These are phyloP conservation scores for Phoma sp. DNA, from an alignment of 2,329 filamentous ascomycete species.

Conservation along the genomic window DNA sequence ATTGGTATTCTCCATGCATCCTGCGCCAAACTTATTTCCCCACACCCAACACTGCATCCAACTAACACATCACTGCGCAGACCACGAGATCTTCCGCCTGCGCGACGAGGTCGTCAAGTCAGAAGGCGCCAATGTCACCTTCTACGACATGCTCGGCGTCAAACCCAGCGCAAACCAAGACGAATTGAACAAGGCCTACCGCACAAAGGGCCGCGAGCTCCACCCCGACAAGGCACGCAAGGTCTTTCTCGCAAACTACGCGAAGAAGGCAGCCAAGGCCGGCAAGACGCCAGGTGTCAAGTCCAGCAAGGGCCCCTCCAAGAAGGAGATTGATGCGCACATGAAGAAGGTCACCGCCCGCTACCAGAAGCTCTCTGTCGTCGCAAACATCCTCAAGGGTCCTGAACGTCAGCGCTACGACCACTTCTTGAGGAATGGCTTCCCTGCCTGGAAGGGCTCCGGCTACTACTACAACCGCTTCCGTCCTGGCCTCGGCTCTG, in stretches of 20 bases:
- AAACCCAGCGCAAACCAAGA: conserved; percentile 76
- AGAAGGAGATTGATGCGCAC: conserved; percentile 77
- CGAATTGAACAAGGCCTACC: conserved; percentile 92
- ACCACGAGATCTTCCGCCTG: conserved; percentile 97
- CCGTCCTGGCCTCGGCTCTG: conserved; percentile 86
- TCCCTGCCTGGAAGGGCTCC: conserved; percentile 95
- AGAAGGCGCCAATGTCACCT: conserved; percentile 81
- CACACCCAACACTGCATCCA: conserved; percentile 21
- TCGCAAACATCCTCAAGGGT: conserved; percentile 85
- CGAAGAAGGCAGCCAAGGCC: conserved; percentile 56
- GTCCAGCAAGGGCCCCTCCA: conserved; percentile 72
- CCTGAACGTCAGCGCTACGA: conserved; percentile 86
- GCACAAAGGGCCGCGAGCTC: conserved; percentile 79
- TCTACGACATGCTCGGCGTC: conserved; percentile 91
- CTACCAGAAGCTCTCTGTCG: conserved; percentile 82
- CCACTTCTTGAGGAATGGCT: conserved; percentile 90
- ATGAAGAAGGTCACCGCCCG: conserved; percentile 82
- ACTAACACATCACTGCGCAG: conserved; percentile 55
- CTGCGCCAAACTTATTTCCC: conserved; percentile 6
- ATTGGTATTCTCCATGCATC: conserved; percentile 6
- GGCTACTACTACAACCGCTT: conserved; percentile 98
- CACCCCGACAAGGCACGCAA: conserved; percentile 97
- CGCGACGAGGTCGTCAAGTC: conserved; percentile 80
- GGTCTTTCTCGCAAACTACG: conserved; percentile 74
- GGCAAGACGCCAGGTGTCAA: conserved; percentile 63